These are phyloP conservation scores for Poronia punctata DNA, from an alignment of 495 filamentous ascomycete species.

Conservation along the genomic window DNA sequence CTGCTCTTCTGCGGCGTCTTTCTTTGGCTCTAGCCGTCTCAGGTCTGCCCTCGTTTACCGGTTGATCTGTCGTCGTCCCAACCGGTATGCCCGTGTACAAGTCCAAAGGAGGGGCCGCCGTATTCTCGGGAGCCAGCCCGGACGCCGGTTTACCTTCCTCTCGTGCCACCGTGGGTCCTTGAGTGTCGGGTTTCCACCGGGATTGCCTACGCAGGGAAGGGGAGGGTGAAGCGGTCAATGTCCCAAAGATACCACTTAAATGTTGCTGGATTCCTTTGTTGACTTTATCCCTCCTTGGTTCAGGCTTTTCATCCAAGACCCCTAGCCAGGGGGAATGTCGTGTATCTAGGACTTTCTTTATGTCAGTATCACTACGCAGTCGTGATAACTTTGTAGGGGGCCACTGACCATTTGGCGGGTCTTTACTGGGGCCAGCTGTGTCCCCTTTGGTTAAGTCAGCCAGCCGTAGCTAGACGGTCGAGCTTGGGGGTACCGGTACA, in stretches of 20 bases:
- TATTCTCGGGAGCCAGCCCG: not conserved
- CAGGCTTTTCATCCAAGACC: no score
- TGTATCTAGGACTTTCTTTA: no score
- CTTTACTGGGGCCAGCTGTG: not conserved
- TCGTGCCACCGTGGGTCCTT: not conserved
- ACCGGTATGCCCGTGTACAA: slow-evolving; percentile 3
- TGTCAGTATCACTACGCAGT: no score
- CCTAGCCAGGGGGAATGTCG: no score
- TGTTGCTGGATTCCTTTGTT: no score
- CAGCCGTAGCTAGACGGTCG: not conserved
- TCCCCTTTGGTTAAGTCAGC: not conserved
- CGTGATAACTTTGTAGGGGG: not conserved
- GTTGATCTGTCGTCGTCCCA: not conserved
- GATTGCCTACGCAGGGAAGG: no score
- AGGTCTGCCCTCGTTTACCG: slow-evolving; percentile 5
- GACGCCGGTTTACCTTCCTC: not conserved
- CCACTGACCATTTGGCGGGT: not conserved
- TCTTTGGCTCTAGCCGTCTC: slow-evolving; percentile 7
- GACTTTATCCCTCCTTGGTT: no score
- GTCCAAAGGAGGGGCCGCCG: not conserved
- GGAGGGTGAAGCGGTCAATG: no score
- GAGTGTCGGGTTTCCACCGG: not conserved
- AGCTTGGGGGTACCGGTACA: not conserved
- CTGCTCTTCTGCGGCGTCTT: slow-evolving; percentile 12
- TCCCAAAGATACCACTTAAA: no score